Conservation (phyloP, 2,329 filamentous ascomycete genomes). For the Ophiognomonia clavigignenti-juglandacearum region DNA sequence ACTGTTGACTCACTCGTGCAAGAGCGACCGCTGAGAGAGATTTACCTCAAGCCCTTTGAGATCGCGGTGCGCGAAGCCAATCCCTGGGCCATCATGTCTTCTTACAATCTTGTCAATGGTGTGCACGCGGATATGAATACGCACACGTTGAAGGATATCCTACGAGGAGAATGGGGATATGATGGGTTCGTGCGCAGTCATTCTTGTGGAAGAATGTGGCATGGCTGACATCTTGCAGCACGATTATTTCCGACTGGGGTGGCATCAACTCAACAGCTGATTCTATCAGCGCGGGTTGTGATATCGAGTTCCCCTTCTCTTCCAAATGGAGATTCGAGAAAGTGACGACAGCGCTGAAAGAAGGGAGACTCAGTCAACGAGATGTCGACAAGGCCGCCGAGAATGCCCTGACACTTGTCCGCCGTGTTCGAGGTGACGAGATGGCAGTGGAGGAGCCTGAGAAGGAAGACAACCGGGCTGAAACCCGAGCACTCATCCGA, state of each 20-base stretch:
- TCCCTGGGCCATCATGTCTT: constrained; percentile 65
- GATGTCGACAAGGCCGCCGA: constrained; percentile 55
- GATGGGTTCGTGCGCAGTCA: constrained; percentile 46
- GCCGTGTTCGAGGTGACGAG: constrained; percentile 57
- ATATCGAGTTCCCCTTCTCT: constrained; percentile 55
- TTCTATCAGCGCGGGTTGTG: constrained; percentile 50
- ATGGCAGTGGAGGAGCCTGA: constrained; percentile 53
- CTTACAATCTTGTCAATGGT: constrained; percentile 64
- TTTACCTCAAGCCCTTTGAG: constrained; percentile 72
- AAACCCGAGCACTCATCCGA: constrained; percentile 56
- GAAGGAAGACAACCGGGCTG: constrained; percentile 49
- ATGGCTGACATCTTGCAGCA: constrained; percentile 27
- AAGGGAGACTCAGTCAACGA: constrained; percentile 40
- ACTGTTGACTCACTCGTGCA: constrained; percentile 60
- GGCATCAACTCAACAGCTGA: constrained; percentile 53
- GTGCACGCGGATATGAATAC: constrained; percentile 54
- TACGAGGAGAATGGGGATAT: constrained; percentile 59
- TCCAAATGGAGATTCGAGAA: constrained; percentile 53
- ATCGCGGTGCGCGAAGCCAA: constrained; percentile 66
- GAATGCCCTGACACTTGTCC: constrained; percentile 55
- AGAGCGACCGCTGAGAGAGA: constrained; percentile 61
- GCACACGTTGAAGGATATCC: constrained; percentile 49
- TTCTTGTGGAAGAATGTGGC: neutral
- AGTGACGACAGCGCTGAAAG: constrained; percentile 45
- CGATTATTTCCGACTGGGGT: constrained; percentile 56